Conservation (phyloP, 345 rosid genomes). For the Geranium rotundifolium region DNA sequence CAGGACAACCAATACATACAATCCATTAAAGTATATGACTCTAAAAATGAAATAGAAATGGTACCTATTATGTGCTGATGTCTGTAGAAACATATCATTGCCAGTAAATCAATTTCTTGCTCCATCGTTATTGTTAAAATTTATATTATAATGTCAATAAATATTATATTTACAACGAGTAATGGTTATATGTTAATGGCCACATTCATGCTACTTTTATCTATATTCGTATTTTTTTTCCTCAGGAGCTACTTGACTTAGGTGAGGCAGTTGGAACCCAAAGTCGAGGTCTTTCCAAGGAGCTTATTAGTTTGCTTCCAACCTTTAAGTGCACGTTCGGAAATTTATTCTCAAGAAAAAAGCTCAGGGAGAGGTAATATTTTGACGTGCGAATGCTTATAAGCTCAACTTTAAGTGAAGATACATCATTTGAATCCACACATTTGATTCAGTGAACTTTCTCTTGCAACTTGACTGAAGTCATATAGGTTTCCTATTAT, state of each 20-base stretch:
- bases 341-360: conserved; percentile 43
- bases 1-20: neutral
- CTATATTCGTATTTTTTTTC: conserved; percentile 1
- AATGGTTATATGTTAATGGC: neutral
- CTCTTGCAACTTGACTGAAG: neutral
- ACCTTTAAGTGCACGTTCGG: conserved; percentile 50
- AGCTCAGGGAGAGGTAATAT: conserved; percentile 41
- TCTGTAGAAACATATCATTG: neutral
- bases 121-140: neutral
- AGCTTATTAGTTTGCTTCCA: conserved; percentile 50
- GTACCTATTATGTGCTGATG: neutral
- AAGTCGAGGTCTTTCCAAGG: conserved; percentile 49
- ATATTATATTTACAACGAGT: neutral
- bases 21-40: no score
- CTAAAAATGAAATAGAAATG: neutral
- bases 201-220: neutral
- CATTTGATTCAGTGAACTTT: conserved; percentile 1
- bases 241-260: conserved; percentile 56
- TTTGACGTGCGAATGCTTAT: conserved; percentile 5
- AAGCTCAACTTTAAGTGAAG: neutral
- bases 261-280: conserved; percentile 64
- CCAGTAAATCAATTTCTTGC: neutral
- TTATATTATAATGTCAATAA: neutral
- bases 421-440: neutral
- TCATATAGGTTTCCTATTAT: neutral